Evolutionary conservation across 164 flowering plant genomes (phyloP), one percentile per base, ranked within the genome.

Genomic region (Euptelea pleiosperma): DNA sequence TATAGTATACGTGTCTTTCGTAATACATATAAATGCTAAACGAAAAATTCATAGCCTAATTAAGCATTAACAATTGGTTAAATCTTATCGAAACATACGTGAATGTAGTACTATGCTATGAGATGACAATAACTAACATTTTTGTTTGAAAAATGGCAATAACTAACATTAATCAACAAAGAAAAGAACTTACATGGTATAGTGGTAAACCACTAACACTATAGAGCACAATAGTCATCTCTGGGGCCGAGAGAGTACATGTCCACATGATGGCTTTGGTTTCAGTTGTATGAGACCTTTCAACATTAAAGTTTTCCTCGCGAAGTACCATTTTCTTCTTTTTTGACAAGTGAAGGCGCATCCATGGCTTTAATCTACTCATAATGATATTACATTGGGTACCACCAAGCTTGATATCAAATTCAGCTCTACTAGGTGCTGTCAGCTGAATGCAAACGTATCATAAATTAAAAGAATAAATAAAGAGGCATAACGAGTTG

Each of bases 371-470:
- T 62, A 94, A 65, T 70, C 91, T 78, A 71, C 78, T 78, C 69
- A 82, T 70, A n/a, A 94, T 69, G 24, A 91, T 57, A 69, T 89
- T 87, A 75, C 85, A 91, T 50, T 73, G 92, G 21, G 96, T 87
- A 34, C 99, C 97, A 34, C 97, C 99, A 56, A 94, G 83, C 80
- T 84, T 88, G 36, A 91, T 63, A 70, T 94, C 99, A 72, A 85
- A 59, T 78, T 91, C 99, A 65, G 90, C 91, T 70, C 97, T 80
- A 53, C 85, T 30, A 57, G 96, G 84, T 33, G 71, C 69, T 28
- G 65, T 56, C 54, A 76, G 82, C 99, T 93, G 89, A 68, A 79
- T 66, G 28, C 0, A 55, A 67, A 70, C 41, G 22, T 55, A 45
- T 14, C 29, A n/a, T 11, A 31, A 35, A 52, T 19, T 21, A 57